A percentile compares a stretch with the other conserved stretches of the same genome.
Evolutionary conservation across 1,284 basidiomycete genomes (phyloP).

Genomic region (Gomphus bonarii): DNA sequence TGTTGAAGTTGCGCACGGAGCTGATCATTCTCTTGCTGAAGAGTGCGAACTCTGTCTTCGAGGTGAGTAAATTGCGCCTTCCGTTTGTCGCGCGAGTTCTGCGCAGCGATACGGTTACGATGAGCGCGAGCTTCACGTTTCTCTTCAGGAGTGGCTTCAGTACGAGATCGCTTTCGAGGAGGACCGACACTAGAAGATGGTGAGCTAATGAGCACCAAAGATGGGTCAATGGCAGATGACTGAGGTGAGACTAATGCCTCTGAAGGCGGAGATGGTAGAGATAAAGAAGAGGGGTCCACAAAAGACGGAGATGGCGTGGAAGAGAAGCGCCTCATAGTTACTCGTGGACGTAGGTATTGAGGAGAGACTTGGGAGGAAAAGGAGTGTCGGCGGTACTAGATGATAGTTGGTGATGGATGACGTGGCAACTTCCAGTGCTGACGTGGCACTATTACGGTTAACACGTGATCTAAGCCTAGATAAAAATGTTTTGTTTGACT

Average conservation of each 20-base stretch:
- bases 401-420: neutral
- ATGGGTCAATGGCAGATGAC: slow-evolving; percentile 18
- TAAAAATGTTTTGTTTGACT: too few relatives aligned
- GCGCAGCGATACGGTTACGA: slow-evolving; percentile 74
- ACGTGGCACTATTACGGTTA: slow-evolving; percentile 8
- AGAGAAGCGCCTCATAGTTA: slow-evolving; percentile 21
- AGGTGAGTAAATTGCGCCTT: slow-evolving; percentile 60
- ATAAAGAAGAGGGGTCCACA: slow-evolving; percentile 30
- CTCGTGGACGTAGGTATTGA: slow-evolving; percentile 16
- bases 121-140: slow-evolving; percentile 75
- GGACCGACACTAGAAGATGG: slow-evolving; percentile 18
- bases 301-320: slow-evolving; percentile 17
- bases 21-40: slow-evolving; percentile 36
- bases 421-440: slow-evolving; percentile 5
- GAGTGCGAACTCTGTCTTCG: slow-evolving; percentile 32
- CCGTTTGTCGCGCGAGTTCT: slow-evolving; percentile 72
- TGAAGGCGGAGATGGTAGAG: slow-evolving; percentile 22
- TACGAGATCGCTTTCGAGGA: slow-evolving; percentile 54
- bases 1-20: slow-evolving; percentile 26
- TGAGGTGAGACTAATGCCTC: slow-evolving; percentile 21
- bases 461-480: too few relatives aligned
- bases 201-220: slow-evolving; percentile 19
- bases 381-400: slow-evolving; percentile 11
- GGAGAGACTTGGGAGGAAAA: slow-evolving; percentile 7
- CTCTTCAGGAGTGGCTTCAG: slow-evolving; percentile 53